These are phyloP conservation scores for Aspergillus tubingensis DNA, from an alignment of 2,329 filamentous ascomycete genomes.

Conservation along the genomic window DNA sequence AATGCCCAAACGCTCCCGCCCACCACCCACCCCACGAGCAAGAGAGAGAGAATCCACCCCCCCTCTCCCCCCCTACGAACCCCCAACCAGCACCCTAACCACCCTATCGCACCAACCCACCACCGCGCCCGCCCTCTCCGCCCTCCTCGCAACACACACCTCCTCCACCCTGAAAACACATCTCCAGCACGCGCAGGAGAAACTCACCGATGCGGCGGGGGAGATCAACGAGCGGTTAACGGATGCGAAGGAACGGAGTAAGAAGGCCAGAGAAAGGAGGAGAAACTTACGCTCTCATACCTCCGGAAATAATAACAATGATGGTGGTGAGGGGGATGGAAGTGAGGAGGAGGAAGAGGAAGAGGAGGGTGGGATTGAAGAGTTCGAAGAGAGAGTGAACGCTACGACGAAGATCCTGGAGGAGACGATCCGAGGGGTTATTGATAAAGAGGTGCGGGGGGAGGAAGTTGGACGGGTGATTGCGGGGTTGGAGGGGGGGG, in stretches of 20 bases:
- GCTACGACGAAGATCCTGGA: slow-evolving; percentile 59
- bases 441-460: slow-evolving; percentile 58
- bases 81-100: slow-evolving; percentile 54
- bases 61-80: slow-evolving; percentile 54
- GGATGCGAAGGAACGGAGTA: slow-evolving; percentile 41
- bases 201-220: slow-evolving; percentile 53
- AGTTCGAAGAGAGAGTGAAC: slow-evolving; percentile 51
- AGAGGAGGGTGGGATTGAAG: slow-evolving; percentile 34
- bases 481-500: slow-evolving; percentile 44
- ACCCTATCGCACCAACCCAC: slow-evolving; percentile 52
- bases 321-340: slow-evolving; percentile 13
- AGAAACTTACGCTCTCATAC: slow-evolving; percentile 1
- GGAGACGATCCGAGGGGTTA: slow-evolving; percentile 56
- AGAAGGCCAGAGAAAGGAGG: slow-evolving; percentile 39
- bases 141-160: slow-evolving; percentile 46
- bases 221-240: slow-evolving; percentile 59
- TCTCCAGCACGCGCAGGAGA: slow-evolving; percentile 48
- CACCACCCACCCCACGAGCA: neutral
- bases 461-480: slow-evolving; percentile 49
- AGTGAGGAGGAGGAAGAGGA: slow-evolving; percentile 18
- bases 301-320: slow-evolving; percentile 17
- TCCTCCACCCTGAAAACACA: slow-evolving; percentile 52
- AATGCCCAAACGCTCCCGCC: neutral
- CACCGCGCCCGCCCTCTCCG: slow-evolving; percentile 50
- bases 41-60: neutral